phyloP scores from a whole-genome alignment of 371 early-diverging fungal species.

The Funneliformis caledonium region DNA sequence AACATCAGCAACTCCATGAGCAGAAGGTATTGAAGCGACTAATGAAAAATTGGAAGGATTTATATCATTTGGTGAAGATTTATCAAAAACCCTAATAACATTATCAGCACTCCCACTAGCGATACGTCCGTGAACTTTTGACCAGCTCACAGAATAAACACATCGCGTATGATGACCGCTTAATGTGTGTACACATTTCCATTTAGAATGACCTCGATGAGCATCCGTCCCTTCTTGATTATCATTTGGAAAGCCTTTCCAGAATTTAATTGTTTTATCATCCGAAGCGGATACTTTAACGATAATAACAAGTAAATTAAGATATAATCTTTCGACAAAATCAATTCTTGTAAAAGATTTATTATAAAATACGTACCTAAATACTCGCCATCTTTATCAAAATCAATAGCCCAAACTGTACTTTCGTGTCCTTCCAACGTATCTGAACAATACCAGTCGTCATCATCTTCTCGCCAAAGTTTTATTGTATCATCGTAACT shows the following conservation, averaged over 20 bases:
- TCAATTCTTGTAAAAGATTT: neutral
- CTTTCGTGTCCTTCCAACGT: constrained; percentile 85
- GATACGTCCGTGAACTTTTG: constrained; percentile 66
- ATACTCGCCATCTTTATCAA: constrained; percentile 75
- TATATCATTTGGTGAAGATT: constrained; percentile 4
- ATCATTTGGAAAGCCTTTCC: constrained; percentile 65
- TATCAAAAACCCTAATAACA: constrained; percentile 67
- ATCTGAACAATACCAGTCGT: constrained; percentile 94
- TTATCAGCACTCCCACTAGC: constrained; percentile 91
- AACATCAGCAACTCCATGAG: constrained; percentile 86
- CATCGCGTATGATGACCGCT: constrained; percentile 76
- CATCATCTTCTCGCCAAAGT: constrained; percentile 89
- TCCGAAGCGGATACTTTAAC: constrained; percentile 82
- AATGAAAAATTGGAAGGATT: constrained; percentile 41
- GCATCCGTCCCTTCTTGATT: constrained; percentile 54
- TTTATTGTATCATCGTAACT: constrained; percentile 96
- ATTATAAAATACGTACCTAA: constrained; percentile 51
- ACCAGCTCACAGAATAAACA: constrained; percentile 94
- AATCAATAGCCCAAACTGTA: constrained; percentile 95
- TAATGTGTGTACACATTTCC: constrained; percentile 70
- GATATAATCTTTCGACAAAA: neutral
- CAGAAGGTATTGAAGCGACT: constrained; percentile 54
- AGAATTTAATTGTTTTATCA: constrained; percentile 84
- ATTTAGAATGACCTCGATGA: constrained; percentile 56
- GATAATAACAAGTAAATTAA: neutral